Conservation (phyloP, 805 yeast species). For the Kluyveromyces wickerhamii region DNA sequence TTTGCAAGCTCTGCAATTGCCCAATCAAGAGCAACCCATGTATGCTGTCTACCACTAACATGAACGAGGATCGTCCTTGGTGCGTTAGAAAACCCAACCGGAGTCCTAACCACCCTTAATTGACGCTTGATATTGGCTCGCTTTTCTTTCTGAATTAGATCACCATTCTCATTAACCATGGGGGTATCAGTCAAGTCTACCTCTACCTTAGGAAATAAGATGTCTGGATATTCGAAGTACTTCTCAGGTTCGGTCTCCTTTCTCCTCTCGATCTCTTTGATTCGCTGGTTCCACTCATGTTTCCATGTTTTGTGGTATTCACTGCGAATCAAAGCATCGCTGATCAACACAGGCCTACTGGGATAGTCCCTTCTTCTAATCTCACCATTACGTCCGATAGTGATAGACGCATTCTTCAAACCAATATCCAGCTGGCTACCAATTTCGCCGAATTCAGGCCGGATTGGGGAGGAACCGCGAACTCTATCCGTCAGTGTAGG, state of each 20-base stretch:
- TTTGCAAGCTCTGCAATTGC: constrained; percentile 44
- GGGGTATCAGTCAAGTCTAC: constrained; percentile 5
- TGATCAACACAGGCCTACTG: constrained; percentile 25
- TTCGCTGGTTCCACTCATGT: constrained; percentile 16
- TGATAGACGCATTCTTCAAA: constrained; percentile 13
- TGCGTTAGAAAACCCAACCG: constrained; percentile 19
- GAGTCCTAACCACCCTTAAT: constrained; percentile 15
- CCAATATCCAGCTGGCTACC: constrained; percentile 1
- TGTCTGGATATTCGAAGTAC: constrained; percentile 18
- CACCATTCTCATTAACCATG: constrained; percentile 13
- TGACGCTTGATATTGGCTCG: constrained; percentile 11
- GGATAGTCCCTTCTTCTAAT: constrained; percentile 30
- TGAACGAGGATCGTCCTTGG: constrained; percentile 53
- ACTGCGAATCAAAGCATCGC: constrained; percentile 26
- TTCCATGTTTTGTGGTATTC: constrained; percentile 19
- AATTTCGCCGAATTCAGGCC: not conserved
- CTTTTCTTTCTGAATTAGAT: constrained; percentile 20
- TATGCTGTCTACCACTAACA: constrained; percentile 62
- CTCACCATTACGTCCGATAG: constrained; percentile 24
- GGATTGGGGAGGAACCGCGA: constrained; percentile 10
- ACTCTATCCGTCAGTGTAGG: not conserved
- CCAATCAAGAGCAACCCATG: constrained; percentile 82
- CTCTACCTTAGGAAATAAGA: constrained; percentile 12
- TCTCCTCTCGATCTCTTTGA: constrained; percentile 14
- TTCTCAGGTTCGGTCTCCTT: constrained; percentile 10